A percentile compares a stretch with the other conserved stretches of the same genome.
phyloP scores from a whole-genome alignment of 148 eudicot species.

The Vaccinium myrtillus region DNA sequence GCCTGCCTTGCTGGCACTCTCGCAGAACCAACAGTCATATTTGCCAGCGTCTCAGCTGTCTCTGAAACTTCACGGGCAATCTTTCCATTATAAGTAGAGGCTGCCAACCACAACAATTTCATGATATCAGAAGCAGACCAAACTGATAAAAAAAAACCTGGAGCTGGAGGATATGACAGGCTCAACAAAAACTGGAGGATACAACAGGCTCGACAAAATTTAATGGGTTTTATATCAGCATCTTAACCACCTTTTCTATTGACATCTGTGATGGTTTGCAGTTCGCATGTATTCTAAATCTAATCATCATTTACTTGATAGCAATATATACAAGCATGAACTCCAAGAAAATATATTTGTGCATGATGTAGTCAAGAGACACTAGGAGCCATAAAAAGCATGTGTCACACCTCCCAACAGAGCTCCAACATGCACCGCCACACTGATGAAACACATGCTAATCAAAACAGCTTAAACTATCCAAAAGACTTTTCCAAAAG shows the following conservation, averaged over 20 bases:
- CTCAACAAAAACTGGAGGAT: neutral
- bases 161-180: neutral
- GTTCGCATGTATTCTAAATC: neutral
- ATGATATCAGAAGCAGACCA: neutral
- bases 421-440: neutral
- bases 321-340: neutral
- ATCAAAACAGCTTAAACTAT: neutral
- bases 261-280: too few relatives aligned
- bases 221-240: neutral
- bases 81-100: conserved; percentile 40
- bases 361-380: neutral
- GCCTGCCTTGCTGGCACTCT: conserved; percentile 49
- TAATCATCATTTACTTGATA: neutral
- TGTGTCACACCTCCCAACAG: neutral
- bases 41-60: conserved; percentile 61
- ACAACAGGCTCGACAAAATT: neutral
- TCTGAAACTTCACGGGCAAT: conserved; percentile 47
- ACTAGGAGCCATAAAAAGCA: neutral
- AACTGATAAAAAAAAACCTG: neutral
- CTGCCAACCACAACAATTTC: conserved; percentile 20
- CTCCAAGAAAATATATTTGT: neutral
- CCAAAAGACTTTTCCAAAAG: neutral
- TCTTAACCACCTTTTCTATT: neutral
- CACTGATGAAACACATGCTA: neutral
- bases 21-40: conserved; percentile 46